Conservation (phyloP, 345 rosid species). For the Syzygium aromaticum region DNA sequence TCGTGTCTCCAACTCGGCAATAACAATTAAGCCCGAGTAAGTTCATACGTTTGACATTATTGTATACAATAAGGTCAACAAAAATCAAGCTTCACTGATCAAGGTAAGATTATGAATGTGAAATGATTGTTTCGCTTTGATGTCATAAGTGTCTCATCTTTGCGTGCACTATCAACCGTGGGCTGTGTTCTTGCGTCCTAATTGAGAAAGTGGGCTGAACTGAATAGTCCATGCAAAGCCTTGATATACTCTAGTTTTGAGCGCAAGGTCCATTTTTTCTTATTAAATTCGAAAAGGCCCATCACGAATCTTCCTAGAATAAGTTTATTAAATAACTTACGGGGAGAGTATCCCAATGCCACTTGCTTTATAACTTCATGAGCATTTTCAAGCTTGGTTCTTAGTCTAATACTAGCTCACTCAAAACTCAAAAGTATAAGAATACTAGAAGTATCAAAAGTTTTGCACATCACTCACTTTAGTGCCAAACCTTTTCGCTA, state of each 20-base stretch:
- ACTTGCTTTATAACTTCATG: neutral
- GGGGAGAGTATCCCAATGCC: neutral
- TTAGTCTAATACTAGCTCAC: neutral
- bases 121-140: neutral
- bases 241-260: neutral
- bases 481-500: rapidly evolving
- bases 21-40: neutral
- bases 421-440: neutral
- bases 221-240: neutral
- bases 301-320: neutral
- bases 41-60: neutral
- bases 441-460: rapidly evolving
- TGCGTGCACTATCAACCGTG: neutral
- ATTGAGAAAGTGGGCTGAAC: neutral
- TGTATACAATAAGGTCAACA: neutral
- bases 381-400: neutral
- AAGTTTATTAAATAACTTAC: neutral
- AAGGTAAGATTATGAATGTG: neutral
- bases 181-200: neutral
- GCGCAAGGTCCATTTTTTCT: neutral
- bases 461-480: rapidly evolving
- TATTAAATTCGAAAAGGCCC: neutral
- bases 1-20: neutral
- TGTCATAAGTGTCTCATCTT: neutral
- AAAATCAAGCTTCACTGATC: neutral